Percentiles rank a stretch among this genome's conserved stretches.
These are phyloP conservation scores for Debaryomyces psychrophilus DNA, from an alignment of 1,139 yeast species.

Conservation along the genomic window DNA sequence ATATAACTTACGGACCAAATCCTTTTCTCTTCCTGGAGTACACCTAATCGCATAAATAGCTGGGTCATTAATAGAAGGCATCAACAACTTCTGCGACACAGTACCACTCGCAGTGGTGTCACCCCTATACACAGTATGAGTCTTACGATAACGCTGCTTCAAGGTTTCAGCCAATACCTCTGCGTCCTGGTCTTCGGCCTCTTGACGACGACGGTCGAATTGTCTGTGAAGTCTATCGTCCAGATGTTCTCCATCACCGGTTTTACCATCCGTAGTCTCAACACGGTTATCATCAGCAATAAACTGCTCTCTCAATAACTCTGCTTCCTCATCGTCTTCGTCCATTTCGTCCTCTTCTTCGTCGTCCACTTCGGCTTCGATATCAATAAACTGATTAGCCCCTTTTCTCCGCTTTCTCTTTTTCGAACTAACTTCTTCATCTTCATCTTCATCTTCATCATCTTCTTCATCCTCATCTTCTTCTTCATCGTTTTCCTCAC, in stretches of 20 bases:
- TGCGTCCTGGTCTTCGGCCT: conserved; percentile 92
- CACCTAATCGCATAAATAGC: conserved; percentile 95
- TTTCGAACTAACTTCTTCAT: conserved; percentile 54
- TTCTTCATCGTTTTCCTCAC: conserved; percentile 17
- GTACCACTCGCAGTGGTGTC: conserved; percentile 72
- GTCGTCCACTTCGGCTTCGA: conserved; percentile 98
- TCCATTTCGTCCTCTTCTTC: conserved; percentile 92
- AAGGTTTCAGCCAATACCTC: conserved; percentile 91
- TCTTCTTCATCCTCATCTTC: conserved; percentile 47
- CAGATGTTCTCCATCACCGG: conserved; percentile 45
- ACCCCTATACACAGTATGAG: conserved; percentile 84
- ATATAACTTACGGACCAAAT: conserved; percentile 78
- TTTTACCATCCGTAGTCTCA: conserved; percentile 48
- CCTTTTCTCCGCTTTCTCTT: conserved; percentile 64
- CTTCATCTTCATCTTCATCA: conserved; percentile 65
- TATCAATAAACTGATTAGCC: conserved; percentile 93
- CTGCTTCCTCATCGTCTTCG: conserved; percentile 91
- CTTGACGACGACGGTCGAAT: conserved; percentile 86
- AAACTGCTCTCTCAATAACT: conserved; percentile 79
- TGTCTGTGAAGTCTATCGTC: conserved; percentile 85
- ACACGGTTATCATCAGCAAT: conserved; percentile 68
- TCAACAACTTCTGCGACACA: conserved; percentile 88
- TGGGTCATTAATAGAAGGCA: conserved; percentile 97
- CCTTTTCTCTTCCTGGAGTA: conserved; percentile 92
- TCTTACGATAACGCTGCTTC: conserved; percentile 89